phyloP scores from a whole-genome alignment of 2,329 filamentous ascomycete species.

The Nannizziopsis barbatae region DNA sequence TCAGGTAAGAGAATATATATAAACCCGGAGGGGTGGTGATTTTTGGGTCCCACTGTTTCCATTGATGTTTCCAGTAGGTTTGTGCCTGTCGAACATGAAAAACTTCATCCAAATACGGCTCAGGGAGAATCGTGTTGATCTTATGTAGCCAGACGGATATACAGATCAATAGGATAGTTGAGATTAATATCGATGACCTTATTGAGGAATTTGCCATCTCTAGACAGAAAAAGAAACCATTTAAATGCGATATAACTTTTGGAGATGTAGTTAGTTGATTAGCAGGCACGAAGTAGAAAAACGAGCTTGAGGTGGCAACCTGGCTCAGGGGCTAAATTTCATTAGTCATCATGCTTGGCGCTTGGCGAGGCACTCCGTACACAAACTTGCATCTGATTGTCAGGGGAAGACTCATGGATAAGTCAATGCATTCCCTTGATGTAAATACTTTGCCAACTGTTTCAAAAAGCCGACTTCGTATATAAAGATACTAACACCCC shows the following conservation, averaged over 20 bases:
- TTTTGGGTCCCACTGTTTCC: constrained; percentile 81
- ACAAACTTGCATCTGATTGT: too few species aligned
- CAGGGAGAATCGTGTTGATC: constrained; percentile 42
- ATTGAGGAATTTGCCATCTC: background rate
- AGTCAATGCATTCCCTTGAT: background rate
- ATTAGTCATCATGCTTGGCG: too few species aligned
- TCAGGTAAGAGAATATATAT: constrained; percentile 46
- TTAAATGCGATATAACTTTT: too few species aligned
- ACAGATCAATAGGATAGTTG: constrained; percentile 22
- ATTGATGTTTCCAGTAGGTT: constrained; percentile 66
- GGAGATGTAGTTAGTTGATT: too few species aligned
- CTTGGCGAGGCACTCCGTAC: too few species aligned
- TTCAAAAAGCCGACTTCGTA: background rate
- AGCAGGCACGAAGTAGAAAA: too few species aligned
- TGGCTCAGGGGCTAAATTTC: too few species aligned
- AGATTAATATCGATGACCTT: background rate
- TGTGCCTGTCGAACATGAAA: constrained; percentile 78
- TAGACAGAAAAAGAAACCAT: too few species aligned
- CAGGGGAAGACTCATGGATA: too few species aligned
- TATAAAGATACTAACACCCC: too few species aligned
- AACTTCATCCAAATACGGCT: constrained; percentile 48
- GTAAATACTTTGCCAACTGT: too few species aligned
- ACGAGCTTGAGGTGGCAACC: too few species aligned
- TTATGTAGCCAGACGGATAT: constrained; percentile 33
- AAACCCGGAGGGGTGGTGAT: constrained; percentile 92